phyloP scores from a whole-genome alignment of 495 filamentous ascomycete genomes.

The Choiromyces venosus region DNA sequence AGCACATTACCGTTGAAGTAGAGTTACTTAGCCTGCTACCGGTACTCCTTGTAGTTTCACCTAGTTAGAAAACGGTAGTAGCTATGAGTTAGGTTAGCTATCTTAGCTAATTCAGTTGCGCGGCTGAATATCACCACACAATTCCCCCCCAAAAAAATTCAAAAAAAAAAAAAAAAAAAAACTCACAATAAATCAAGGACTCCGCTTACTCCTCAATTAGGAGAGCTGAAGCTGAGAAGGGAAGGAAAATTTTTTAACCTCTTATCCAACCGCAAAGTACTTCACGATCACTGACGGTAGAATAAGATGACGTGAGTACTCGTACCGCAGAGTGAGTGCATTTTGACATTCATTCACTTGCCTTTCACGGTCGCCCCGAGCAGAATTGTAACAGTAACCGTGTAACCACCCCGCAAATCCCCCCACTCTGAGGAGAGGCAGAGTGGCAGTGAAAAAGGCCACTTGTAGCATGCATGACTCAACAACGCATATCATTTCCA shows the following conservation, averaged over 20 bases:
- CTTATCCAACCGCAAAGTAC: too few species aligned
- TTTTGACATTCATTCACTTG: background rate
- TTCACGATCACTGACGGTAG: background rate
- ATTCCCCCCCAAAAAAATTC: background rate
- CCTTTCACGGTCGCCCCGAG: background rate
- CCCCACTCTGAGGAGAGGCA: background rate
- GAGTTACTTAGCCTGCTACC: background rate
- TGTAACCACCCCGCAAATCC: background rate
- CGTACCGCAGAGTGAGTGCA: too few species aligned
- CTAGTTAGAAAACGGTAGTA: background rate
- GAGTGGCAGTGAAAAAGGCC: background rate
- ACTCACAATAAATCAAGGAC: background rate
- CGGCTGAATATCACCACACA: background rate
- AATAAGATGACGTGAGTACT: slow-evolving; percentile 1
- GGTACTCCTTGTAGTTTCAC: background rate
- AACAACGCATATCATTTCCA: background rate
- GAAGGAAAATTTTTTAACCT: too few species aligned
- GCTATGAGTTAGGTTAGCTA: background rate
- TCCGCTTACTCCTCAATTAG: background rate
- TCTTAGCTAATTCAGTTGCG: background rate
- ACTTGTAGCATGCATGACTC: background rate
- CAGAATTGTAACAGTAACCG: background rate
- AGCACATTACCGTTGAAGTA: too few species aligned
- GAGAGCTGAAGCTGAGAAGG: background rate
- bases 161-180: background rate